Conservation (phyloP, 257 asterid genomes). For the Fraxinus anomala region DNA sequence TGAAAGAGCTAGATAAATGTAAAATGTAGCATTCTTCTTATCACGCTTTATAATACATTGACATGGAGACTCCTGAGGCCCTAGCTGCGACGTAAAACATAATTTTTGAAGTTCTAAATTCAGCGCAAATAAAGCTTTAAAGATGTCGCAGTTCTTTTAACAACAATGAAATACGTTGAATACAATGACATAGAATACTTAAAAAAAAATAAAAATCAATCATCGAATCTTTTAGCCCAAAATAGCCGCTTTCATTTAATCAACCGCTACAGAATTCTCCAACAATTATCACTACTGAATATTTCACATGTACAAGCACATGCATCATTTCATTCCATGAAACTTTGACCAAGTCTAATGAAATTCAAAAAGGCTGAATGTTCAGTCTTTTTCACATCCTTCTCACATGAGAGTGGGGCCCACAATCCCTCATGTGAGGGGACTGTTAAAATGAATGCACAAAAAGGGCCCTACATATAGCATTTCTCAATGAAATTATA, state of each 20-base stretch:
- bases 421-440: too few relatives aligned
- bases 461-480: too few relatives aligned
- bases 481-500: too few relatives aligned
- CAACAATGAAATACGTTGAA: background rate
- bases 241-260: background rate
- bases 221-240: too few relatives aligned
- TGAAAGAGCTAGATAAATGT: constrained; percentile 81
- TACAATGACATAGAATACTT: background rate
- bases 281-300: too few relatives aligned
- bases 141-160: background rate
- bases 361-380: too few relatives aligned
- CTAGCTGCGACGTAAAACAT: constrained; percentile 60
- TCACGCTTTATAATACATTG: constrained; percentile 90
- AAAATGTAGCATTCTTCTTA: constrained; percentile 78
- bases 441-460: too few relatives aligned
- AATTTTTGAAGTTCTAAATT: constrained; percentile 3
- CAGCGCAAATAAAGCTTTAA: background rate
- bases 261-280: too few relatives aligned
- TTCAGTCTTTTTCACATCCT: too few relatives aligned
- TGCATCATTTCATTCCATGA: background rate
- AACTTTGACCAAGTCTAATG: background rate
- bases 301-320: too few relatives aligned
- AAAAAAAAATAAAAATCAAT: too few relatives aligned
- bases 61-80: constrained; percentile 75
- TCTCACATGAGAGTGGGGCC: too few relatives aligned